A percentile compares a stretch with the other conserved stretches of the same genome.
Evolutionary conservation across 2,329 filamentous ascomycete species (phyloP).

Genomic region (Aspergillus brunneoviolaceus): DNA sequence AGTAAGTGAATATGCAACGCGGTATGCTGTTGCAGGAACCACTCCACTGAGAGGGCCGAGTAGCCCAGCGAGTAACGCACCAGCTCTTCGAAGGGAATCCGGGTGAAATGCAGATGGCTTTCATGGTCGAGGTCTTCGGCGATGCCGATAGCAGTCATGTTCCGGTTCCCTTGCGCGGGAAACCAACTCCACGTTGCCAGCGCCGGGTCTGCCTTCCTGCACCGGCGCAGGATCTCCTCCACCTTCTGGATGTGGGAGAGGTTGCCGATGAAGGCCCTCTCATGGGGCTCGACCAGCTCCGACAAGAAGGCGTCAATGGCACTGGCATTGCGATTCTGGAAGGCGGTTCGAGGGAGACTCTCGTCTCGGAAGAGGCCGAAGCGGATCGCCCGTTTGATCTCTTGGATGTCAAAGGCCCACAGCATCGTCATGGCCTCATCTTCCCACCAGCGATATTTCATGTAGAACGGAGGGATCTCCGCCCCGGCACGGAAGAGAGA

Average conservation of each 20-base stretch:
- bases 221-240: slow-evolving; percentile 40
- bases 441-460: slow-evolving; percentile 43
- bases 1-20: slow-evolving; percentile 35
- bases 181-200: slow-evolving; percentile 39
- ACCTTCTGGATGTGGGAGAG: slow-evolving; percentile 40
- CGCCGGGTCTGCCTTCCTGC: slow-evolving; percentile 23
- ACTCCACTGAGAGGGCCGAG: slow-evolving; percentile 33
- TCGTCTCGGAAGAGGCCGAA: slow-evolving; percentile 39
- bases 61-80: slow-evolving; percentile 42
- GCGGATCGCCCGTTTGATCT: slow-evolving; percentile 39
- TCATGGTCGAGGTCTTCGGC: slow-evolving; percentile 39
- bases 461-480: slow-evolving; percentile 35
- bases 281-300: slow-evolving; percentile 28
- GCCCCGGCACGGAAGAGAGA: slow-evolving; percentile 30
- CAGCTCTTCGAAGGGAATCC: slow-evolving; percentile 41
- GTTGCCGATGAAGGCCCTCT: slow-evolving; percentile 25
- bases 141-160: slow-evolving; percentile 25
- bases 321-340: slow-evolving; percentile 34
- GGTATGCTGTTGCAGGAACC: slow-evolving; percentile 42
- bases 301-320: slow-evolving; percentile 36
- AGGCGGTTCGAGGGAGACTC: slow-evolving; percentile 34
- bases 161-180: slow-evolving; percentile 25
- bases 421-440: slow-evolving; percentile 40
- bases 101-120: slow-evolving; percentile 41
- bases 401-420: slow-evolving; percentile 39